A percentile compares a stretch with the other conserved stretches of the same genome.
phyloP scores from a whole-genome alignment of 2,329 filamentous ascomycete genomes.

The Diaporthe sp. region DNA sequence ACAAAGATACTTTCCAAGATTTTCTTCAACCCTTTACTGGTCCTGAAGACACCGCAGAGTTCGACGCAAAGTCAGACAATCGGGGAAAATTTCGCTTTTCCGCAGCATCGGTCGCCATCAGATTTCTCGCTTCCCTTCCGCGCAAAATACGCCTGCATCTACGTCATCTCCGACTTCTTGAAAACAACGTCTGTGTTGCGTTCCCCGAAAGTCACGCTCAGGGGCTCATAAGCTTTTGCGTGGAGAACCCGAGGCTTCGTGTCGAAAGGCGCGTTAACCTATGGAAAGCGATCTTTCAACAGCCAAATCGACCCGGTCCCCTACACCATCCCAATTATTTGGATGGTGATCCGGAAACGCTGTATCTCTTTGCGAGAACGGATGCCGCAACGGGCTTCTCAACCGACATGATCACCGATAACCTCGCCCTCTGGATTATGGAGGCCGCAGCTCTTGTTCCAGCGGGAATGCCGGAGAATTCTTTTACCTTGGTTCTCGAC shows the following conservation, averaged over 20 bases:
- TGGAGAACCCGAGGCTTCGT: not conserved
- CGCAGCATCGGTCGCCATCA: not conserved
- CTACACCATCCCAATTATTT: not conserved
- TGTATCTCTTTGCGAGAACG: fast-evolving
- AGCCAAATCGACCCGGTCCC: not conserved
- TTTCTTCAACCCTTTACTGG: too few species aligned
- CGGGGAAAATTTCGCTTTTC: slow-evolving; percentile 5
- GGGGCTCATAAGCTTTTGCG: not conserved
- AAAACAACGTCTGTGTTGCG: slow-evolving; percentile 3
- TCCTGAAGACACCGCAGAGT: too few species aligned
- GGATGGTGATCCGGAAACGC: fast-evolving
- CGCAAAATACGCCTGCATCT: not conserved
- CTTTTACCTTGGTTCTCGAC: slow-evolving; percentile 6
- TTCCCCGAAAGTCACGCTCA: slow-evolving; percentile 11
- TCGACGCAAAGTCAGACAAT: not conserved
- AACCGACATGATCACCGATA: not conserved
- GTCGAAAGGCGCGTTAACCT: slow-evolving; percentile 1
- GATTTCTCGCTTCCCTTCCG: not conserved
- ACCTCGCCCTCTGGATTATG: slow-evolving; percentile 5
- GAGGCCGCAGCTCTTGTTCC: slow-evolving; percentile 2
- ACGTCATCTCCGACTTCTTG: slow-evolving; percentile 3
- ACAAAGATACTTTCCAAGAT: too few species aligned
- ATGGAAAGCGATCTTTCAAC: slow-evolving; percentile 3
- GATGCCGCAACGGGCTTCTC: not conserved
- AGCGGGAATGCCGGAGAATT: slow-evolving; percentile 1